A percentile compares a stretch with the other conserved stretches of the same genome.
Evolutionary conservation across 768 basidiomycete genomes (phyloP).

Genomic region (Scleroderma bovista): DNA sequence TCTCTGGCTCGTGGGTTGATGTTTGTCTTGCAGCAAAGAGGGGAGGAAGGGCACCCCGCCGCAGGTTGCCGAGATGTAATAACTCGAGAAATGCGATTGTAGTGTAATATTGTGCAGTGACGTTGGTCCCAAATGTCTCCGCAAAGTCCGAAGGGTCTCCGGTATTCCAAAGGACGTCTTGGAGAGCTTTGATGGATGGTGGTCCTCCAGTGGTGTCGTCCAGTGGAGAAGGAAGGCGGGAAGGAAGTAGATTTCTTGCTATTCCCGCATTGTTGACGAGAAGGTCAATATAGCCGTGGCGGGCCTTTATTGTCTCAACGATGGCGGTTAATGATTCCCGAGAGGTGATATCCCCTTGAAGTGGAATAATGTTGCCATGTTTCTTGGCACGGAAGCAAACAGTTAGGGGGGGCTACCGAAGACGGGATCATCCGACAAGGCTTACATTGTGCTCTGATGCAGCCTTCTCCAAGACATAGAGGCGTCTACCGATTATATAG

Average conservation of each 20-base stretch:
- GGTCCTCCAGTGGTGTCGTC: conserved; percentile 31
- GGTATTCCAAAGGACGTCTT: conserved; percentile 62
- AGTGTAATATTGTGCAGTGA: conserved; percentile 67
- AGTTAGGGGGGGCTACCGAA: conserved; percentile 14
- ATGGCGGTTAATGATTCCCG: conserved; percentile 53
- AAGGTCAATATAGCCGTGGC: conserved; percentile 67
- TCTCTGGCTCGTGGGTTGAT: conserved; percentile 6
- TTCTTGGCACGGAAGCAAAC: conserved; percentile 34
- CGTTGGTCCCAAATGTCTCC: conserved; percentile 65
- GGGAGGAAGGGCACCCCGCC: conserved; percentile 35
- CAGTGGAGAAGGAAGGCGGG: conserved; percentile 50
- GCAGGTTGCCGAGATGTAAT: conserved; percentile 64
- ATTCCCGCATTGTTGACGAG: conserved; percentile 80
- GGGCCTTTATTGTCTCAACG: conserved; percentile 47
- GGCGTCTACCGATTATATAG: conserved; percentile 68
- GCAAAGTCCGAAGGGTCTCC: conserved; percentile 59
- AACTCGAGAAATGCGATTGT: conserved; percentile 81
- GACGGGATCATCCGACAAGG: conserved; percentile 5
- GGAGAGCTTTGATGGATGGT: conserved; percentile 58
- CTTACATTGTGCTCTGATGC: conserved; percentile 57
- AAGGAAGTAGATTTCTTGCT: conserved; percentile 50
- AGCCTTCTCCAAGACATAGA: conserved; percentile 54
- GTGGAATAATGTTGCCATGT: conserved; percentile 57
- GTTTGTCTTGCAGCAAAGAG: conserved; percentile 6
- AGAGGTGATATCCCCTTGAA: conserved; percentile 63